Conservation (phyloP, 202 grass and related monocot genomes). For the Miscanthus sacchariflorus region DNA sequence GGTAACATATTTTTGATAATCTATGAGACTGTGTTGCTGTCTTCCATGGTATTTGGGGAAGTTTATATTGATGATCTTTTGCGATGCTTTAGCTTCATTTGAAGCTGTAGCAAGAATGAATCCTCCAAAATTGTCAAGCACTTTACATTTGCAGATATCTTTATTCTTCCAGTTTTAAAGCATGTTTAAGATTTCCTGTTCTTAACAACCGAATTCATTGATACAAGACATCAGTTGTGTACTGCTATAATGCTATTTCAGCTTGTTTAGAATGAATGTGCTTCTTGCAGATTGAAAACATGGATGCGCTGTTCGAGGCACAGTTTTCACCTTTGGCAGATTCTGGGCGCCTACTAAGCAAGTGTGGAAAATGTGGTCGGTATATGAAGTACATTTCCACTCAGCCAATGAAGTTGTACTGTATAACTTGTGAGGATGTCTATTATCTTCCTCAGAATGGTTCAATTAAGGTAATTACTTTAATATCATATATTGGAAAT, state of each 20-base stretch:
- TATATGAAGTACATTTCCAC: conserved; percentile 98
- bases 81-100: conserved; percentile 5
- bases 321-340: conserved; percentile 98
- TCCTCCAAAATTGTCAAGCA: conserved; percentile 8
- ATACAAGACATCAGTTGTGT: background rate
- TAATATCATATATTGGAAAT: conserved; percentile 2
- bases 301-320: conserved; percentile 98
- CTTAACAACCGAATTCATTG: conserved; percentile 9
- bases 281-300: conserved; percentile 90
- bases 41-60: conserved; percentile 30
- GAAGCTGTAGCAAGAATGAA: conserved; percentile 11
- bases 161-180: background rate
- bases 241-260: background rate
- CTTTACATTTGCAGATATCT: background rate
- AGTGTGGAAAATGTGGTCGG: conserved; percentile 93
- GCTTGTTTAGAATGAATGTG: conserved; percentile 16
- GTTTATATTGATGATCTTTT: background rate
- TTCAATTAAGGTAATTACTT: conserved; percentile 80
- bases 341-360: conserved; percentile 90
- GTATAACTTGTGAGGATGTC: conserved; percentile 94
- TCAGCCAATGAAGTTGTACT: conserved; percentile 87
- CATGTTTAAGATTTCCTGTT: conserved; percentile 24
- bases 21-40: conserved; percentile 9
- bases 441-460: conserved; percentile 99
- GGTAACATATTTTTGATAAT: conserved; percentile 58